Conservation (phyloP, 495 filamentous ascomycete genomes). For the Tetracladium setigerum region DNA sequence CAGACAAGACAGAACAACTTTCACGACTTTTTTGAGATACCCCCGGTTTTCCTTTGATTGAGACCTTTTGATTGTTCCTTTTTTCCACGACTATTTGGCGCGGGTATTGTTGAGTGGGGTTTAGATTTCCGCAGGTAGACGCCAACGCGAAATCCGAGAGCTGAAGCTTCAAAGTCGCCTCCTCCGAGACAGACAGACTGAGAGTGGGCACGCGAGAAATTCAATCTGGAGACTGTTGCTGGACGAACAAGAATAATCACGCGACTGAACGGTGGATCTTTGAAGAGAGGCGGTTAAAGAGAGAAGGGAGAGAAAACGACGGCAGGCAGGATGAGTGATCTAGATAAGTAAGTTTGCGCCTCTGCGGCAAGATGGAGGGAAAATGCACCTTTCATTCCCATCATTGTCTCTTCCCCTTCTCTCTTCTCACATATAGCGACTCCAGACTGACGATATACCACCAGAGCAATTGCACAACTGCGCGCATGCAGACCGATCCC, state of each 20-base stretch:
- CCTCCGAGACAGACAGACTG: no score
- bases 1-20: no score
- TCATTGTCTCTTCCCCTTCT: background rate
- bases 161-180: no score
- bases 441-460: conserved; percentile 11
- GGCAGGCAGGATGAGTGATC: conserved; percentile 64
- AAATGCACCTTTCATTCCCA: background rate
- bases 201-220: no score
- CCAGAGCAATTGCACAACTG: conserved; percentile 85
- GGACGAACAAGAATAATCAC: background rate
- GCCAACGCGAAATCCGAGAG: no score
- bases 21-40: no score
- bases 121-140: no score
- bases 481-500: conserved; percentile 95
- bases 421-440: background rate
- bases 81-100: no score
- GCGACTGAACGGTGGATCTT: background rate
- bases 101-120: no score
- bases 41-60: no score
- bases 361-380: background rate
- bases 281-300: background rate
- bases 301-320: background rate
- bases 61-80: no score
- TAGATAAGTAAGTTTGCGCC: conserved; percentile 57
- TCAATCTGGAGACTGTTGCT: no score